phyloP scores from a whole-genome alignment of 495 filamentous ascomycete genomes.

The Schizothecium vesticola region DNA sequence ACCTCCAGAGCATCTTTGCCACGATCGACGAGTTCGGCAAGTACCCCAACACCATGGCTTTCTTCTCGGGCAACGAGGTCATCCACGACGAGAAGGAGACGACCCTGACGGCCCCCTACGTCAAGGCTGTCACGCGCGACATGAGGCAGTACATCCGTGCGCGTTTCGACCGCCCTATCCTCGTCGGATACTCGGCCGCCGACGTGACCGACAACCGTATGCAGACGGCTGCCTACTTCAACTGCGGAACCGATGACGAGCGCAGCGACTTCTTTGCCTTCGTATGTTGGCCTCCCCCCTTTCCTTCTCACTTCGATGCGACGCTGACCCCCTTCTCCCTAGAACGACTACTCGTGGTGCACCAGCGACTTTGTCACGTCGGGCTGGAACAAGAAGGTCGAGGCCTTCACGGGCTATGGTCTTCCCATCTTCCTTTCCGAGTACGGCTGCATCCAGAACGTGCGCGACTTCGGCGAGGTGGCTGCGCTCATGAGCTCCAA shows the following conservation, averaged over 20 bases:
- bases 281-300: conserved; percentile 28
- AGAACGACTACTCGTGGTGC: conserved; percentile 98
- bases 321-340: not conserved
- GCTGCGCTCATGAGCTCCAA: conserved; percentile 69
- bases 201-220: conserved; percentile 82
- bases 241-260: conserved; percentile 84
- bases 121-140: conserved; percentile 93
- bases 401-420: conserved; percentile 84
- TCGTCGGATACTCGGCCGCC: conserved; percentile 90
- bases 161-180: conserved; percentile 69
- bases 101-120: conserved; percentile 71
- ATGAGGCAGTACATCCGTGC: conserved; percentile 79
- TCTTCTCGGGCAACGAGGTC: conserved; percentile 98
- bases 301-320: not conserved
- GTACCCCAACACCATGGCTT: conserved; percentile 87
- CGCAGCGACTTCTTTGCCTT: conserved; percentile 96
- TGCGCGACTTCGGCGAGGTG: conserved; percentile 78
- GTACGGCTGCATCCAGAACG: conserved; percentile 81
- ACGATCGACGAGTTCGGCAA: conserved; percentile 86
- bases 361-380: conserved; percentile 73
- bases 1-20: conserved; percentile 90
- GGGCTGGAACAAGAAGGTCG: conserved; percentile 88
- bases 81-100: conserved; percentile 78
- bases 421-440: conserved; percentile 95
- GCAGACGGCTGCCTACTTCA: conserved; percentile 90